These are phyloP conservation scores for Komagataella pastoris DNA, from an alignment of 805 yeast genomes.

Conservation along the genomic window DNA sequence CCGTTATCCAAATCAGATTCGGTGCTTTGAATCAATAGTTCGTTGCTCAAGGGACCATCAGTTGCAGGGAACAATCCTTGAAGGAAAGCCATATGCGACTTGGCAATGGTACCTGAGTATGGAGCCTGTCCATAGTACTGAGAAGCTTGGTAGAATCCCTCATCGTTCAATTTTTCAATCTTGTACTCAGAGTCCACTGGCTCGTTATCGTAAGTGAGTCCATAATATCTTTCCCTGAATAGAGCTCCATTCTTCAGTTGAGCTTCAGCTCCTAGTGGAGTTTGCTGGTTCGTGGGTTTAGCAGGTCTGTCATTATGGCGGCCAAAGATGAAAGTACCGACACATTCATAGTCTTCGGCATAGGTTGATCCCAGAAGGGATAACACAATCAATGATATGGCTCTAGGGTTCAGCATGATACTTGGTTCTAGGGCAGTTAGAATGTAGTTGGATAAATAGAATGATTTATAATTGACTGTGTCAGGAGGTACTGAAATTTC, in stretches of 20 bases:
- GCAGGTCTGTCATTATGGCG: slow-evolving; percentile 36
- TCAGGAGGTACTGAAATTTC: too few relatives aligned
- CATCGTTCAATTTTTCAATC: slow-evolving; percentile 17
- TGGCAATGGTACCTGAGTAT: slow-evolving; percentile 21
- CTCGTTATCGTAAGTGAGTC: slow-evolving; percentile 13
- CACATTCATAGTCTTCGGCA: slow-evolving; percentile 13
- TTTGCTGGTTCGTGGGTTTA: slow-evolving; percentile 28
- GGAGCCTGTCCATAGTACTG: slow-evolving; percentile 24
- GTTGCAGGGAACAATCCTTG: slow-evolving; percentile 36
- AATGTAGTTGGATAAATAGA: slow-evolving; percentile 4
- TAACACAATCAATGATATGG: not conserved
- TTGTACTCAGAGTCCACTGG: slow-evolving; percentile 14
- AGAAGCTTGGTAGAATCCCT: slow-evolving; percentile 21
- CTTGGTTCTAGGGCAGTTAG: not conserved
- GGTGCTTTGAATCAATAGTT: slow-evolving; percentile 10
- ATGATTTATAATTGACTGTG: too few relatives aligned
- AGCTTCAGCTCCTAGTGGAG: slow-evolving; percentile 27
- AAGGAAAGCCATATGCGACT: slow-evolving; percentile 27
- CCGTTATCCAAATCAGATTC: slow-evolving; percentile 27
- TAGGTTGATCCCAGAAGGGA: slow-evolving; percentile 1
- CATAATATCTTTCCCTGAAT: slow-evolving; percentile 29
- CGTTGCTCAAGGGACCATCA: slow-evolving; percentile 12
- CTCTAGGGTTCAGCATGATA: not conserved
- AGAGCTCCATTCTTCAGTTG: slow-evolving; percentile 25
- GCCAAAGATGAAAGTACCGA: slow-evolving; percentile 32